Evolutionary conservation across 805 yeast genomes (phyloP).

Genomic region (Torulaspora quercuum): DNA sequence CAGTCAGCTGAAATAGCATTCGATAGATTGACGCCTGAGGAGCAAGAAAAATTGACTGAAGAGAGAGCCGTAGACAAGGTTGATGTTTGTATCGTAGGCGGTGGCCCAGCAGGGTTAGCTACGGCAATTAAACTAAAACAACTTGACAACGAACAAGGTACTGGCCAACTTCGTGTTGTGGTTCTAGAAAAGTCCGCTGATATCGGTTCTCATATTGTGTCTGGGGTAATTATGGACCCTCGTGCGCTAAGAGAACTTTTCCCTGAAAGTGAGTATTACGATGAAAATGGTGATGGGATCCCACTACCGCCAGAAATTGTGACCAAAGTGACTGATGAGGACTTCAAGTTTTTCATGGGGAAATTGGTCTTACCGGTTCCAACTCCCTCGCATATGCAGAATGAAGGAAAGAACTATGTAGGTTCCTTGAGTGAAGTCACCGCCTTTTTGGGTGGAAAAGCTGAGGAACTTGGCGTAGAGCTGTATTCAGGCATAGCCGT

Average conservation of each 20-base stretch:
- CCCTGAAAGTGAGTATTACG: slow-evolving; percentile 57
- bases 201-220: slow-evolving; percentile 86
- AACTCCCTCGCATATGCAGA: slow-evolving; percentile 88
- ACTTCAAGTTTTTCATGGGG: slow-evolving; percentile 64
- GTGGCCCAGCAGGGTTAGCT: slow-evolving; percentile 96
- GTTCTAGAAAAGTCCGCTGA: slow-evolving; percentile 91
- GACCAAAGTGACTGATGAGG: slow-evolving; percentile 72
- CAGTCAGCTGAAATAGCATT: slow-evolving; percentile 14
- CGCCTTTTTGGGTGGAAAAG: slow-evolving; percentile 77
- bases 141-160: slow-evolving; percentile 61
- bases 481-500: slow-evolving; percentile 88
- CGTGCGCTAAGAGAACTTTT: slow-evolving; percentile 79
- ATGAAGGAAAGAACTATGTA: slow-evolving; percentile 76
- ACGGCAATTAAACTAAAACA: slow-evolving; percentile 90
- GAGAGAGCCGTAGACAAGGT: slow-evolving; percentile 81
- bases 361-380: slow-evolving; percentile 69
- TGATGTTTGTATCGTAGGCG: slow-evolving; percentile 95
- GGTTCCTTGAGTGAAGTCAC: slow-evolving; percentile 80
- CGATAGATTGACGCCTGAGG: slow-evolving; percentile 40
- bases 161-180: slow-evolving; percentile 74
- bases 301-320: slow-evolving; percentile 74
- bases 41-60: slow-evolving; percentile 47
- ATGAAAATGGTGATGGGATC: slow-evolving; percentile 53
- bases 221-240: slow-evolving; percentile 95
- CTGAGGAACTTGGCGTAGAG: slow-evolving; percentile 93